A percentile compares a stretch with the other conserved stretches of the same genome.
phyloP scores from a whole-genome alignment of 768 basidiomycete genomes.

The Pulveroboletus sp. region DNA sequence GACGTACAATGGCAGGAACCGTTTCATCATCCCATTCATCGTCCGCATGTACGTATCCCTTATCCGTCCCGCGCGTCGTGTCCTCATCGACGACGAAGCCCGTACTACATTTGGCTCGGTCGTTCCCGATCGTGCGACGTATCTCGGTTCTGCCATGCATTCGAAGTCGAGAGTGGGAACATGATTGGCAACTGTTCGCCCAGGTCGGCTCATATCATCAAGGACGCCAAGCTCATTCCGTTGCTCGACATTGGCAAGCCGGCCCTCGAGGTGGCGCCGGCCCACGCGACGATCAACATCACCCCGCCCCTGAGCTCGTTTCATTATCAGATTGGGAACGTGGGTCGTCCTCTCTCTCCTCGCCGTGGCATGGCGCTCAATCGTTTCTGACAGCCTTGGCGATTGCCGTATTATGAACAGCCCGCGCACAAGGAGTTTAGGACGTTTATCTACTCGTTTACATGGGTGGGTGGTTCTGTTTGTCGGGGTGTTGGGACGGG shows the following conservation, averaged over 20 bases:
- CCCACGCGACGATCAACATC: slow-evolving; percentile 43
- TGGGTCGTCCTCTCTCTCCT: slow-evolving; percentile 22
- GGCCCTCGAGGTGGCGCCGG: slow-evolving; percentile 22
- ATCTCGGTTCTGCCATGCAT: slow-evolving; percentile 52
- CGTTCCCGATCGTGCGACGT: slow-evolving; percentile 62
- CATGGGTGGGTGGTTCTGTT: slow-evolving; percentile 43
- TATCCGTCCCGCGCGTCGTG: neutral
- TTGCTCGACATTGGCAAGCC: slow-evolving; percentile 43
- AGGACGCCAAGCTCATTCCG: slow-evolving; percentile 37
- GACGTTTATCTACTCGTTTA: slow-evolving; percentile 64
- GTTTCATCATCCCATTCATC: slow-evolving; percentile 63
- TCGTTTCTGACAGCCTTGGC: slow-evolving; percentile 47
- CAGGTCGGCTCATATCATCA: slow-evolving; percentile 29
- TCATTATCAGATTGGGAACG: slow-evolving; percentile 57
- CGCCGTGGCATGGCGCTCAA: neutral
- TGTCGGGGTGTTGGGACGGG: neutral
- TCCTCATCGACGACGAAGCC: slow-evolving; percentile 30
- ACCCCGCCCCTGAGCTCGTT: slow-evolving; percentile 58
- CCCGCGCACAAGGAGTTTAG: slow-evolving; percentile 66
- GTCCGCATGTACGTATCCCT: slow-evolving; percentile 51
- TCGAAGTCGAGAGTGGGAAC: slow-evolving; percentile 65
- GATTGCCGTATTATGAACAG: slow-evolving; percentile 69
- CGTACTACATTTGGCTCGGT: slow-evolving; percentile 77
- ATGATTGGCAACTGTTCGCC: slow-evolving; percentile 50
- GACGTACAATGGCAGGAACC: slow-evolving; percentile 70